These are phyloP conservation scores for Trametes versicolor DNA, from an alignment of 1,284 basidiomycete genomes.

Conservation along the genomic window DNA sequence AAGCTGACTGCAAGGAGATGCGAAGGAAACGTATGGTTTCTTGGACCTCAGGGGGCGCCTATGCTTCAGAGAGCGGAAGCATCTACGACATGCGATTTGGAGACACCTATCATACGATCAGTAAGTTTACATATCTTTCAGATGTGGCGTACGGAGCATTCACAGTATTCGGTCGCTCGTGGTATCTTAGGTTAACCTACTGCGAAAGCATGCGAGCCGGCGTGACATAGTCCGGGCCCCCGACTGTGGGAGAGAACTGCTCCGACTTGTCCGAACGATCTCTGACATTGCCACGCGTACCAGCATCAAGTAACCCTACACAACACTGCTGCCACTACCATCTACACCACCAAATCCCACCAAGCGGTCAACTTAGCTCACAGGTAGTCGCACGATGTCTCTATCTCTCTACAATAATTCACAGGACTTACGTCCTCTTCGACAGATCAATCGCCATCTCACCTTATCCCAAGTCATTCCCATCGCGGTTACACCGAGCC, in stretches of 20 bases:
- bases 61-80: too few species aligned
- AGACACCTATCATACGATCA: too few species aligned
- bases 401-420: too few species aligned
- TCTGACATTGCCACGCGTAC: not conserved
- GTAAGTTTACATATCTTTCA: too few species aligned
- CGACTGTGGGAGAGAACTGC: not conserved
- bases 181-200: too few species aligned
- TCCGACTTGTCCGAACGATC: not conserved
- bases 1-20: too few species aligned
- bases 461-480: not conserved
- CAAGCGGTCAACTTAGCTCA: not conserved
- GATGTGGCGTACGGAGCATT: too few species aligned
- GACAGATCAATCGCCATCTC: not conserved
- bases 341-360: slow-evolving; percentile 8
- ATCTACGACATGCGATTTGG: too few species aligned
- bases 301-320: not conserved
- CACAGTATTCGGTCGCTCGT: too few species aligned
- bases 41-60: too few species aligned
- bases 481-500: not conserved
- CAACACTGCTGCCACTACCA: not conserved
- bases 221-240: not conserved
- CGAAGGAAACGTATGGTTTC: too few species aligned
- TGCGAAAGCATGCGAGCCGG: too few species aligned
- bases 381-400: not conserved
- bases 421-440: not conserved